These are phyloP conservation scores for Pelagophyceae sp. DNA, from an alignment of 352 stramenopile species.

Conservation along the genomic window DNA sequence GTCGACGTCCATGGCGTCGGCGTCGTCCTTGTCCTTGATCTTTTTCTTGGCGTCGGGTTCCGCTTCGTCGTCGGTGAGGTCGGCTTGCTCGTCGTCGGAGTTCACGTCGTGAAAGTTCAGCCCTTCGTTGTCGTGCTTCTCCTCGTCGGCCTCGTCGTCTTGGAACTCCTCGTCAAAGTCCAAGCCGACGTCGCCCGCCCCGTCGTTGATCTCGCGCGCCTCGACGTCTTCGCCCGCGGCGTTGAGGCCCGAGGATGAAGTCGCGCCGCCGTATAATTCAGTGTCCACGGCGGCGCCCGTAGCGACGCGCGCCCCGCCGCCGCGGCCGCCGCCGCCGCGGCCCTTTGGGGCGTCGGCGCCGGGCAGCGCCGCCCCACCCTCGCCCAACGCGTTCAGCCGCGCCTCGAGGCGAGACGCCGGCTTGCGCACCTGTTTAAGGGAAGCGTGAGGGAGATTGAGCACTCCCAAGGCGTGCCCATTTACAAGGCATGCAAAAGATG, in stretches of 20 bases:
- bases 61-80: background rate
- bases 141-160: slow-evolving; percentile 13
- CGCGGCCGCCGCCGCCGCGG: no score
- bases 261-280: background rate
- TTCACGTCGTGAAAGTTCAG: background rate
- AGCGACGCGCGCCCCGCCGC: no score
- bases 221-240: background rate
- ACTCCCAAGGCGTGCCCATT: no score
- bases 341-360: no score
- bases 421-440: no score
- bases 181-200: background rate
- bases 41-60: background rate
- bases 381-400: background rate
- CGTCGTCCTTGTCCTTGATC: background rate
- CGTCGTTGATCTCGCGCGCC: background rate
- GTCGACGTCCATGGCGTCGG: background rate
- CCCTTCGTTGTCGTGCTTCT: background rate
- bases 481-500: no score
- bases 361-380: no score
- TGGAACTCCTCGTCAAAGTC: slow-evolving; percentile 13
- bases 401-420: no score
- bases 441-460: no score
- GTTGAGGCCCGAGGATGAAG: background rate
- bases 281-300: background rate
- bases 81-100: background rate